Percentiles rank a stretch among this genome's conserved stretches.
These are phyloP conservation scores for Zygosaccharomyces sapae DNA, from an alignment of 1,139 yeast genomes.

Conservation along the genomic window DNA sequence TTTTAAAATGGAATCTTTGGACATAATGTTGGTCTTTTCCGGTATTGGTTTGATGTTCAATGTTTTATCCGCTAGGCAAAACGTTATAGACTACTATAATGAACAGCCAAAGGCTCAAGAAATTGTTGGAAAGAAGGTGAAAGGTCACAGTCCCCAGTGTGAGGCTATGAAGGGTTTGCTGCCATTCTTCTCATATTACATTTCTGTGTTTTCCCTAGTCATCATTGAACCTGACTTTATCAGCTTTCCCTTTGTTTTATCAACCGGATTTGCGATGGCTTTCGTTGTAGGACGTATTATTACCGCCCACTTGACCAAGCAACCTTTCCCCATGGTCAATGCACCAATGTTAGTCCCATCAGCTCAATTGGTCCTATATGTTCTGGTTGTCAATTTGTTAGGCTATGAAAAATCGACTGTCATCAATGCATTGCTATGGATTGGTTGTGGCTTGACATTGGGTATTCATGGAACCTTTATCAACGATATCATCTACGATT, in stretches of 20 bases:
- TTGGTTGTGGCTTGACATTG: constrained; percentile 68
- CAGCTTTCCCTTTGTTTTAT: constrained; percentile 57
- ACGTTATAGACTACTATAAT: constrained; percentile 56
- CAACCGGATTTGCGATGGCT: constrained; percentile 75
- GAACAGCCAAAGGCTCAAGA: constrained; percentile 28
- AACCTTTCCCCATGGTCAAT: constrained; percentile 67
- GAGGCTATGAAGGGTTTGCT: constrained; percentile 58
- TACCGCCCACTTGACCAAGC: constrained; percentile 78
- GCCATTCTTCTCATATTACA: constrained; percentile 69
- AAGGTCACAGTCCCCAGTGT: constrained; percentile 9
- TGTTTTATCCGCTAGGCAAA: constrained; percentile 64
- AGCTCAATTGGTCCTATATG: constrained; percentile 47
- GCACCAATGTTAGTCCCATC: constrained; percentile 67
- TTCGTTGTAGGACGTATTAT: constrained; percentile 87
- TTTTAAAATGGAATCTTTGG: constrained; percentile 25
- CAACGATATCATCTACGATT: constrained; percentile 75
- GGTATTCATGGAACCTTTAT: constrained; percentile 83
- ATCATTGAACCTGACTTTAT: constrained; percentile 47
- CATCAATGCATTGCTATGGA: constrained; percentile 54
- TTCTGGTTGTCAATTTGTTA: constrained; percentile 40
- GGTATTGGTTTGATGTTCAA: constrained; percentile 59
- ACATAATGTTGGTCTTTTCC: constrained; percentile 30
- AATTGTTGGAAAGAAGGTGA: constrained; percentile 29
- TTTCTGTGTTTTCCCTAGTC: constrained; percentile 47
- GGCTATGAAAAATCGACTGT: constrained; percentile 42